Conservation (phyloP, 1,284 basidiomycete genomes). For the Moesziomyces parantarcticus region DNA sequence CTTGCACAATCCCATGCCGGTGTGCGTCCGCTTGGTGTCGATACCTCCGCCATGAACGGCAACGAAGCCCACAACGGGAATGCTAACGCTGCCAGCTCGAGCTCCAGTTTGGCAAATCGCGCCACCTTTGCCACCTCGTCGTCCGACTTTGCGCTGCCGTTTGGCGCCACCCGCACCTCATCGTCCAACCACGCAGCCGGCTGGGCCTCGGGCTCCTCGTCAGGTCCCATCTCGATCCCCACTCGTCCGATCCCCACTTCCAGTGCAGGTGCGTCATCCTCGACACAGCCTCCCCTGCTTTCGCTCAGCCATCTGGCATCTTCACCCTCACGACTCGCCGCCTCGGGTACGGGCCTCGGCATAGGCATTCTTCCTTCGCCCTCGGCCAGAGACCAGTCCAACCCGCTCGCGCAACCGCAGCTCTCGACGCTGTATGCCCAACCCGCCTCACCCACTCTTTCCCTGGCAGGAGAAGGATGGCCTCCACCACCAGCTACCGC, state of each 20-base stretch:
- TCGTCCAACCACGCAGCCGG: neutral
- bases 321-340: constrained; percentile 13
- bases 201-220: constrained; percentile 2
- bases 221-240: constrained; percentile 31
- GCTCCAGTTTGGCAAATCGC: constrained; percentile 1
- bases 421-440: constrained; percentile 5
- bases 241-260: constrained; percentile 24
- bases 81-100: neutral
- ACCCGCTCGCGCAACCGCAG: constrained; percentile 8
- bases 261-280: neutral
- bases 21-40: neutral
- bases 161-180: constrained; percentile 9
- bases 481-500: constrained; percentile 17
- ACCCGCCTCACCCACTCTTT: constrained; percentile 26
- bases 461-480: constrained; percentile 34
- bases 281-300: constrained; percentile 10
- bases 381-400: constrained; percentile 26
- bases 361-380: constrained; percentile 32
- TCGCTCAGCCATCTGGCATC: constrained; percentile 12
- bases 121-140: constrained; percentile 36
- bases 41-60: constrained; percentile 10
- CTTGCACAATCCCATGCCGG: neutral
- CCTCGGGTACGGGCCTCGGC: constrained; percentile 18
- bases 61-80: constrained; percentile 1
- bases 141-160: constrained; percentile 46